Evolutionary conservation across 345 rosid genomes (phyloP).

Genomic region (Populus alba): DNA sequence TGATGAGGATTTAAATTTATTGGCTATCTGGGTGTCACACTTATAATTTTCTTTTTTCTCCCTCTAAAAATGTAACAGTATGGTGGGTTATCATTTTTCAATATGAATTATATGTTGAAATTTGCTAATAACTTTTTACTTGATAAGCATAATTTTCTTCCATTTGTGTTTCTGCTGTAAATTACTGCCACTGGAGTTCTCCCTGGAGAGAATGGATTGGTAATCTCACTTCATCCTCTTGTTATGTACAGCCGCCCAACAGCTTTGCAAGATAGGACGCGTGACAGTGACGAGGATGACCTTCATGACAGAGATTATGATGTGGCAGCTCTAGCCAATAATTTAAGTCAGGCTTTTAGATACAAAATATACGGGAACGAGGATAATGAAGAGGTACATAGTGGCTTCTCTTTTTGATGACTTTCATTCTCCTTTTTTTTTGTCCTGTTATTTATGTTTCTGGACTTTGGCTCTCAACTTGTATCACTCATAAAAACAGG

Average conservation of each 20-base stretch:
- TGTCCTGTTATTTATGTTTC: neutral
- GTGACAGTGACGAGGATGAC: constrained; percentile 93
- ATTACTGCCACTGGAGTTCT: neutral
- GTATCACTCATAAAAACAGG: neutral
- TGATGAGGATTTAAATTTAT: neutral
- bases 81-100: neutral
- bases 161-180: neutral
- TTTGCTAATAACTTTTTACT: neutral
- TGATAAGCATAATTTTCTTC: neutral
- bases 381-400: constrained; percentile 73
- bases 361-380: constrained; percentile 86
- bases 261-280: constrained; percentile 83
- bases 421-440: neutral
- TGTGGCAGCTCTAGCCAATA: constrained; percentile 92
- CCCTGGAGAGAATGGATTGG: neutral
- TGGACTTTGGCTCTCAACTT: neutral
- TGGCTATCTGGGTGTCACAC: neutral
- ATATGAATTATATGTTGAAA: neutral
- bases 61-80: neutral
- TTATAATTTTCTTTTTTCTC: neutral
- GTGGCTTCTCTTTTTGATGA: neutral
- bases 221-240: neutral
- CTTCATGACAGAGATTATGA: constrained; percentile 88
- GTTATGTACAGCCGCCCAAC: constrained; percentile 76
- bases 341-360: constrained; percentile 83